Percentiles rank a stretch among this genome's conserved stretches.
phyloP scores from a whole-genome alignment of 2,329 filamentous ascomycete species.

The Aspergillus sp. region DNA sequence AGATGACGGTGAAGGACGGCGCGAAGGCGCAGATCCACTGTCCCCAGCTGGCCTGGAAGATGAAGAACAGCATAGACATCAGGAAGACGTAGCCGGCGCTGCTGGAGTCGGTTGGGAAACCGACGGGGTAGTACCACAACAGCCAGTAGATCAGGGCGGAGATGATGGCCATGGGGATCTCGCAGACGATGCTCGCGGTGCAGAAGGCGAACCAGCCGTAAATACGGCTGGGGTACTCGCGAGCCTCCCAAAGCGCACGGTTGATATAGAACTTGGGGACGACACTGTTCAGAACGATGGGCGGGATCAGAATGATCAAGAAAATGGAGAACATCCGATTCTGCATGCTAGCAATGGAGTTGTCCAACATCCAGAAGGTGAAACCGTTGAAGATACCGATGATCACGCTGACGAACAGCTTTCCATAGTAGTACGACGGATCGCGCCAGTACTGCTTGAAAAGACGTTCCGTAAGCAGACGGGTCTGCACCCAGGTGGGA shows the following conservation, averaged over 20 bases:
- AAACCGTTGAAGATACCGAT: conserved; percentile 77
- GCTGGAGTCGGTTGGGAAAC: conserved; percentile 63
- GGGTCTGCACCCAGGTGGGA: conserved; percentile 61
- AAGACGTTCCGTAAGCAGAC: conserved; percentile 66
- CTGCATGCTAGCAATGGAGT: conserved; percentile 67
- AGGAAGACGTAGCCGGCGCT: conserved; percentile 74
- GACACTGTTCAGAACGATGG: conserved; percentile 70
- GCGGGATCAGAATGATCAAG: conserved; percentile 64
- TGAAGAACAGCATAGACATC: conserved; percentile 74
- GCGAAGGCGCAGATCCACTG: conserved; percentile 85
- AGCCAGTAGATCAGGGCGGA: conserved; percentile 67
- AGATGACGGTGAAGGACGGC: conserved; percentile 74
- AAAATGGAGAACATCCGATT: conserved; percentile 75
- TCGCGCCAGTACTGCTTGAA: conserved; percentile 75
- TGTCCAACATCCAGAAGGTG: conserved; percentile 70
- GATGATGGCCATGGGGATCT: conserved; percentile 69
- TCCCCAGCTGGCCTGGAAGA: conserved; percentile 74
- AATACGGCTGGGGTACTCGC: conserved; percentile 71
- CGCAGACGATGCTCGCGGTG: conserved; percentile 69
- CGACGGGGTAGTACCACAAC: conserved; percentile 75
- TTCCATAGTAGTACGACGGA: conserved; percentile 73
- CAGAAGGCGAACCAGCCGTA: conserved; percentile 77
- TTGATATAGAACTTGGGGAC: conserved; percentile 77
- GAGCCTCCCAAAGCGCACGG: conserved; percentile 68
- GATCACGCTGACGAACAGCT: conserved; percentile 69